Evolutionary conservation across 2,329 filamentous ascomycete genomes (phyloP).

Genomic region (Fusarium palustre): DNA sequence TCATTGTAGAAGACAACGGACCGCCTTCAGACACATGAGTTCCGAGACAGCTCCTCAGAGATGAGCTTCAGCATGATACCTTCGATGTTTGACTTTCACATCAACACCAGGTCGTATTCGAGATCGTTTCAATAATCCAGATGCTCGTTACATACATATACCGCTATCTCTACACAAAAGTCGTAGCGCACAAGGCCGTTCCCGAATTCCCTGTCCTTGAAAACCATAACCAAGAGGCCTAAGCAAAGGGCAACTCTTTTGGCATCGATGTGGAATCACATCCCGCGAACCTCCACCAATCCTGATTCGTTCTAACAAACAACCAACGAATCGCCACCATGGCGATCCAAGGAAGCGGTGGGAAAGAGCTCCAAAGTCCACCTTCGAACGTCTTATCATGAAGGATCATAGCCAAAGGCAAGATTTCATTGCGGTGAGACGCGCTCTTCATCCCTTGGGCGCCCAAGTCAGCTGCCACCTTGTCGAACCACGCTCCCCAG

Average conservation of each 20-base stretch:
- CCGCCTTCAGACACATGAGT: background rate
- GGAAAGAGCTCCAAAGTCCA: constrained; percentile 45
- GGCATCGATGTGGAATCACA: constrained; percentile 49
- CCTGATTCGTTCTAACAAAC: constrained; percentile 51
- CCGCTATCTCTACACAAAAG: background rate
- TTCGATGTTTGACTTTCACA: background rate
- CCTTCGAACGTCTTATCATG: constrained; percentile 47
- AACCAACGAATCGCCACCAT: constrained; percentile 50
- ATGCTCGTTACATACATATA: background rate
- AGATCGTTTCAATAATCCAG: background rate
- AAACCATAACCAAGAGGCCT: constrained; percentile 21
- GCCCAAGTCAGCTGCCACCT: constrained; percentile 30
- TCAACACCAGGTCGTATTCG: background rate
- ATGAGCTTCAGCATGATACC: background rate
- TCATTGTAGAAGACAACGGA: background rate
- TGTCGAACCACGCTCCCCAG: constrained; percentile 50
- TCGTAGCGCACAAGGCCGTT: background rate
- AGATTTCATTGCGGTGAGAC: constrained; percentile 32
- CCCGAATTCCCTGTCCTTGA: background rate
- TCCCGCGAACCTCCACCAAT: constrained; percentile 53
- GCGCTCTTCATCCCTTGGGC: constrained; percentile 31
- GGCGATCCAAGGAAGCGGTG: constrained; percentile 46
- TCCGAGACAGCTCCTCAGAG: background rate
- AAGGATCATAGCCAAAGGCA: constrained; percentile 44
- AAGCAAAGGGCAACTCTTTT: constrained; percentile 52